A percentile compares a stretch with the other conserved stretches of the same genome.
phyloP scores from a whole-genome alignment of 2,329 filamentous ascomycete genomes.

The Arachnomyces sp. region DNA sequence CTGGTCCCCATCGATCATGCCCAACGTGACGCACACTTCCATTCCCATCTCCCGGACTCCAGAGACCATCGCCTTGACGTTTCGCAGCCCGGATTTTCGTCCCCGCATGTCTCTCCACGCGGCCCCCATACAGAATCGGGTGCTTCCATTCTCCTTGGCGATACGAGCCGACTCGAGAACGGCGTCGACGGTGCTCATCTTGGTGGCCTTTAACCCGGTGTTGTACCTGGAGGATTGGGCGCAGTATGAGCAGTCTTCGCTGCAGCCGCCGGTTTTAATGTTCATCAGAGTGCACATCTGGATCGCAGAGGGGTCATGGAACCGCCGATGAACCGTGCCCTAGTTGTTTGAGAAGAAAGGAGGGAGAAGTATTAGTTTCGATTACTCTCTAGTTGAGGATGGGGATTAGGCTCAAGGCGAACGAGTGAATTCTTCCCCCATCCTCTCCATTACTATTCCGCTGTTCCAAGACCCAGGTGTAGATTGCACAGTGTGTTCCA shows the following conservation, averaged over 20 bases:
- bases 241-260: constrained; percentile 89
- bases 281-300: constrained; percentile 95
- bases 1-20: constrained; percentile 79
- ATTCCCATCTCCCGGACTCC: constrained; percentile 75
- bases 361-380: constrained; percentile 3
- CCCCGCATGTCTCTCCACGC: constrained; percentile 93
- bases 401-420: neutral
- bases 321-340: constrained; percentile 72
- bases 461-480: constrained; percentile 17
- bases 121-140: constrained; percentile 90
- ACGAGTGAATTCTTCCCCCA: too few relatives aligned
- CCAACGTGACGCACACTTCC: constrained; percentile 88
- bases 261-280: constrained; percentile 90
- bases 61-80: constrained; percentile 78
- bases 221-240: constrained; percentile 77
- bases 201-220: constrained; percentile 70
- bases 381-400: neutral
- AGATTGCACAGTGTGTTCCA: constrained; percentile 18
- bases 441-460: neutral
- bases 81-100: constrained; percentile 72
- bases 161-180: constrained; percentile 70
- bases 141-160: constrained; percentile 77
- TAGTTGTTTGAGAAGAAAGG: constrained; percentile 29
- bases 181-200: constrained; percentile 69
- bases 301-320: constrained; percentile 75